phyloP scores from a whole-genome alignment of 352 stramenopile genomes.

The Globisporangium alternatum region DNA sequence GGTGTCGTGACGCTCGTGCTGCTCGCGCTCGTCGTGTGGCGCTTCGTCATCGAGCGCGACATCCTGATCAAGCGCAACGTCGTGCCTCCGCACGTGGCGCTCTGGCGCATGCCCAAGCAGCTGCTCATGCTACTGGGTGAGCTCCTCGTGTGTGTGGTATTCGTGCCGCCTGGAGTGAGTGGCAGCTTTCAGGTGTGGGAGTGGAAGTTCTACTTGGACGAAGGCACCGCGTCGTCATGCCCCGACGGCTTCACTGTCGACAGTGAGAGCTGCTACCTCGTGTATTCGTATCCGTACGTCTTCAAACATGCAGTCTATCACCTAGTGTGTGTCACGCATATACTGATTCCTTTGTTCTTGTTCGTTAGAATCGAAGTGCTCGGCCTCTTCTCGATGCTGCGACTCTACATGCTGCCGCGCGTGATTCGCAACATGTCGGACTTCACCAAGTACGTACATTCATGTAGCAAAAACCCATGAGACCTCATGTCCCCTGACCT shows the following conservation, averaged over 20 bases:
- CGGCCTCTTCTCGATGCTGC: conserved; percentile 58
- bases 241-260: conserved; percentile 30
- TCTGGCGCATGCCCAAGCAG: conserved; percentile 46
- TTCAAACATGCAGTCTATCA: too few relatives aligned
- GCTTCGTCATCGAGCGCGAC: conserved; percentile 48
- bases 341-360: not conserved
- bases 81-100: conserved; percentile 46
- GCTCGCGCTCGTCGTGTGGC: conserved; percentile 47
- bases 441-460: conserved; percentile 52
- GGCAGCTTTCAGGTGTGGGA: conserved; percentile 57
- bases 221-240: conserved; percentile 24
- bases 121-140: conserved; percentile 43
- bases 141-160: conserved; percentile 45
- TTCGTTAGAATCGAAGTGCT: conserved; percentile 55
- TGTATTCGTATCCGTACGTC: conserved; percentile 67
- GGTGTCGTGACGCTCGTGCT: conserved; percentile 42
- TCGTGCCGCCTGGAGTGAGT: conserved; percentile 47
- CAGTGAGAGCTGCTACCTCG: conserved; percentile 51
- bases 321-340: too few relatives aligned
- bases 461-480: too few relatives aligned
- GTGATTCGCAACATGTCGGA: conserved; percentile 75
- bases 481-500: not conserved
- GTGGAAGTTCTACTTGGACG: conserved; percentile 63
- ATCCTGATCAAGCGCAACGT: conserved; percentile 68
- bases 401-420: conserved; percentile 76